Evolutionary conservation across 2,329 filamentous ascomycete species (phyloP), one percentile per base, ranked within the genome.

Genomic region (Aspergillus amoenus): DNA sequence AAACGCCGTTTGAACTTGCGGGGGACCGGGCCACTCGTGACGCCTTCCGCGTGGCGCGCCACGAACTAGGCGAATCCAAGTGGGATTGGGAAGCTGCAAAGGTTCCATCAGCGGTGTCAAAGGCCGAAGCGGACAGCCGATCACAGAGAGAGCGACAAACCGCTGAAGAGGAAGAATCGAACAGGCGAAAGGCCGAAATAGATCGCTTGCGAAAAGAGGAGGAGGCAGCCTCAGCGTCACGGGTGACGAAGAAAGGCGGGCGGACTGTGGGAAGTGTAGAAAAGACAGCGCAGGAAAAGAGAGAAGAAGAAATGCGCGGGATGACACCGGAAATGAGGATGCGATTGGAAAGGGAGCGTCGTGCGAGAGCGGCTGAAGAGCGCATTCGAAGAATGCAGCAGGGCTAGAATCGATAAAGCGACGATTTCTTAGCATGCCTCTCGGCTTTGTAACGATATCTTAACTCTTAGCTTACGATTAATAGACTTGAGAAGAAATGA

Each of bases 321-420:
- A 80, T 97, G 78, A 95, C 90, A 42, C 87, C 91, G 0, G 93
- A 97, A 76, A 93, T 94, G 84, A 85, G 87, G 71, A 84, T 87
- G 83, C 86, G 84, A 70, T 74, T 97, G 53, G 94, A 97, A 73
- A 81, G 94, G 65, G 94, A 99, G 76, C 82, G 92, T 66, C 88
- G 93, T 68, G 94, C 94, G 4, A 85, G 93, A 66, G 94, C 94
- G 8, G 93, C 93, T 0, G 94, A 97, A 76, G 93, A 93, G 78
- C 85, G 93, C 69, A 82, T 97, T 58, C 86, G 83, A 75, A 82
- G 82, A 67, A 80, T 91, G 82, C 82, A 85, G 66, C 44, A 47
- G 44, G 44, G 76, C 66, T 24, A 45, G 34, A 65, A 65, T 11
- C 69, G 51, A 64, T 52, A 17, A 27, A 47, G 45, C 22, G 27